Percentiles rank a stretch among this genome's conserved stretches.
These are phyloP conservation scores for Cadophora malorum DNA, from an alignment of 2,329 filamentous ascomycete genomes.

Conservation along the genomic window DNA sequence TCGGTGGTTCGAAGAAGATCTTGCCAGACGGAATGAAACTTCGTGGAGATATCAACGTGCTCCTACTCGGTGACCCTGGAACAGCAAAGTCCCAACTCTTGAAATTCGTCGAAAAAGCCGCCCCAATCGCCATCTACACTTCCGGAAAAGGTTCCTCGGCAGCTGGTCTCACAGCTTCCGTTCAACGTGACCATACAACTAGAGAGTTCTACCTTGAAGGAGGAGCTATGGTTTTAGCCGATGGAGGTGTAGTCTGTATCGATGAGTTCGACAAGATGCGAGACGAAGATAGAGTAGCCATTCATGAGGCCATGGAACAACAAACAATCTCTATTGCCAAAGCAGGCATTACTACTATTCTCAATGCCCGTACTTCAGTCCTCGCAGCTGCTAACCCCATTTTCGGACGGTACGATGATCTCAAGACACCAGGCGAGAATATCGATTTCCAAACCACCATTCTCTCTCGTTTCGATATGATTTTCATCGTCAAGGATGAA, in stretches of 20 bases:
- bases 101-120: constrained; percentile 96
- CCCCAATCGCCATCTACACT: constrained; percentile 97
- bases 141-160: constrained; percentile 98
- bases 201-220: constrained; percentile 98
- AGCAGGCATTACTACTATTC: constrained; percentile 96
- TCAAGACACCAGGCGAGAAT: constrained; percentile 97
- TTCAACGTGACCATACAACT: constrained; percentile 89
- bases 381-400: constrained; percentile 96
- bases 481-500: constrained; percentile 97
- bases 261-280: constrained; percentile 99
- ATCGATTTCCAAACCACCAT: constrained; percentile 99
- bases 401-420: constrained; percentile 96
- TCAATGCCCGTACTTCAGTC: constrained; percentile 94
- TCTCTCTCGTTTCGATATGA: constrained; percentile 98
- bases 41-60: constrained; percentile 96
- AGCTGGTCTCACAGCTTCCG: constrained; percentile 95
- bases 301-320: constrained; percentile 99
- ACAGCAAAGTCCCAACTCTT: constrained; percentile 97
- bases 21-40: constrained; percentile 97
- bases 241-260: constrained; percentile 96
- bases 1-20: constrained; percentile 97
- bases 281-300: constrained; percentile 95
- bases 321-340: constrained; percentile 99
- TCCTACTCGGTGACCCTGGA: constrained; percentile 95
- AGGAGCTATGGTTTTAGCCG: constrained; percentile 96